Conservation (phyloP, 1,284 basidiomycete genomes). For the Retiboletus fuscus region DNA sequence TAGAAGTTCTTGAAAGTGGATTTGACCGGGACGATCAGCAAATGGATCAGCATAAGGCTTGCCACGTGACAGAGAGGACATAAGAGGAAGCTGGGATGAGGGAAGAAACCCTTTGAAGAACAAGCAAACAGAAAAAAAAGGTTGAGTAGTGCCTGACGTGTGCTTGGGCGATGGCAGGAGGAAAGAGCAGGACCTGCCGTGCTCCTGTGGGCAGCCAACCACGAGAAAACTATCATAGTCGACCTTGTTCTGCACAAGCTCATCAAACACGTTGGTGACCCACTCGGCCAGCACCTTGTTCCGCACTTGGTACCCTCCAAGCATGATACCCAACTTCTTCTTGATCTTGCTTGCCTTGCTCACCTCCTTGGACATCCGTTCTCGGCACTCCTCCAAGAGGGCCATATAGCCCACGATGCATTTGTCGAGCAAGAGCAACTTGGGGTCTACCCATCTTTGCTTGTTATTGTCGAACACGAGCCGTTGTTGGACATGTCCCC, state of each 20-base stretch:
- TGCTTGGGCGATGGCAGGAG: too few species aligned
- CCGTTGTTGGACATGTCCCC: conserved; percentile 71
- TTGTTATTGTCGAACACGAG: conserved; percentile 73
- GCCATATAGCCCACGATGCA: conserved; percentile 74
- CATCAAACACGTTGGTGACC: conserved; percentile 75
- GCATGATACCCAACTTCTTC: conserved; percentile 88
- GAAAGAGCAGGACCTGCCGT: conserved; percentile 82
- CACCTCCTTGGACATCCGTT: conserved; percentile 87
- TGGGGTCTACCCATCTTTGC: conserved; percentile 76
- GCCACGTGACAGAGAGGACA: conserved; percentile 62
- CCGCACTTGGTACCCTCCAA: conserved; percentile 92
- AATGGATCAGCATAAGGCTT: conserved; percentile 72
- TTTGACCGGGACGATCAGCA: conserved; percentile 69
- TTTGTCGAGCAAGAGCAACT: conserved; percentile 65
- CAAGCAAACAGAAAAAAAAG: too few species aligned
- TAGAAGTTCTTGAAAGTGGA: conserved; percentile 69
- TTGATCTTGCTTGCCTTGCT: conserved; percentile 87
- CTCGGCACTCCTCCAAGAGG: conserved; percentile 73
- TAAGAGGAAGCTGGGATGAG: conserved; percentile 44
- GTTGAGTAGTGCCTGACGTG: too few species aligned
- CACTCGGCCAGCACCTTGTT: conserved; percentile 77
- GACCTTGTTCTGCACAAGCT: conserved; percentile 72
- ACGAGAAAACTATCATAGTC: conserved; percentile 85
- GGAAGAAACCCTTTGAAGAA: too few species aligned
- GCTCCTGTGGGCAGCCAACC: conserved; percentile 77